Evolutionary conservation across 1,284 basidiomycete species (phyloP).

Genomic region (Apiotrichum brassicae): DNA sequence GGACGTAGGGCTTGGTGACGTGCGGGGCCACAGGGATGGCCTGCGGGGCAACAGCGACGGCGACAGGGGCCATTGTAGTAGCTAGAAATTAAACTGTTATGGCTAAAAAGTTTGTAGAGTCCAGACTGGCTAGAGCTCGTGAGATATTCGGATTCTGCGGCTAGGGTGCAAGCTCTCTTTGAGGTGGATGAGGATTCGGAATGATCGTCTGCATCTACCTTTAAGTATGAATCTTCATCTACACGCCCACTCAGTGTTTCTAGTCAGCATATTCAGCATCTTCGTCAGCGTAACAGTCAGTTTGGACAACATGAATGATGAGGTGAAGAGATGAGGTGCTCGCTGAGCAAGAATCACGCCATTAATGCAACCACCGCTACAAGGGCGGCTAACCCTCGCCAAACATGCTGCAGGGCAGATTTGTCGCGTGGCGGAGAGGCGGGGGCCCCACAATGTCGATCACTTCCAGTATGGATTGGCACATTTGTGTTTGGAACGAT

Average conservation of each 20-base stretch:
- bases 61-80: slow-evolving; percentile 1
- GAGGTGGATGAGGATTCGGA: neutral
- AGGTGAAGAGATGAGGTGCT: neutral
- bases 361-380: neutral
- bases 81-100: too few relatives aligned
- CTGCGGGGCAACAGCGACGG: neutral
- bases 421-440: too few relatives aligned
- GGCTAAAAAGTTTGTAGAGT: neutral
- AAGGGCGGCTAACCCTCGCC: neutral
- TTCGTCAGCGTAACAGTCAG: too few relatives aligned
- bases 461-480: too few relatives aligned
- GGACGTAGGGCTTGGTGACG: neutral
- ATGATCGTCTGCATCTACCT: neutral
- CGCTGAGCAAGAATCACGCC: neutral
- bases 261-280: too few relatives aligned
- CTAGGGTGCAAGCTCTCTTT: neutral
- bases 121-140: neutral
- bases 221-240: too few relatives aligned
- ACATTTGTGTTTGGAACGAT: too few relatives aligned
- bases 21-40: neutral
- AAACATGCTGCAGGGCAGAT: neutral
- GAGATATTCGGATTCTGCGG: too few relatives aligned
- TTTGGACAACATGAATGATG: neutral
- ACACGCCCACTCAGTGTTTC: too few relatives aligned
- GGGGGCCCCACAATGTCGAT: too few relatives aligned